phyloP scores from a whole-genome alignment of 2,329 filamentous ascomycete species.

The Zymoseptoria tritici region DNA sequence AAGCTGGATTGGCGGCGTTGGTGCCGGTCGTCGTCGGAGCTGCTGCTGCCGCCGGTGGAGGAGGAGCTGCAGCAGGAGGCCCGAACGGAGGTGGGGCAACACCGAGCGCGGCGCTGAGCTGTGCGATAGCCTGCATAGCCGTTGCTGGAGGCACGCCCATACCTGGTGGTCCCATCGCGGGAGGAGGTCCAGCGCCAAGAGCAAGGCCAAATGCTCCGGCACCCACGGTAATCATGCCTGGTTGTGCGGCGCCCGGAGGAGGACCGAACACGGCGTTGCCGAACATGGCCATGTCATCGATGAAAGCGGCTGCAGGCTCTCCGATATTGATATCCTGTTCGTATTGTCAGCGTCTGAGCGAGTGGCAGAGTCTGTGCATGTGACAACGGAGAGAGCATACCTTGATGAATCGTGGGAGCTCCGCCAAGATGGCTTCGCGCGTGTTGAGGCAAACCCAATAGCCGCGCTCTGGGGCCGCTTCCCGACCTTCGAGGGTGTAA shows the following conservation, averaged over 20 bases:
- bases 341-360: not conserved
- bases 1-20: not conserved
- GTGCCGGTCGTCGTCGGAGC: not conserved
- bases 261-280: not conserved
- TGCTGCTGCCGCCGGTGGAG: not conserved
- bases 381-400: not conserved
- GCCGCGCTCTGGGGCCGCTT: slow-evolving; percentile 2
- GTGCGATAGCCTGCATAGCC: not conserved
- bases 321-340: not conserved
- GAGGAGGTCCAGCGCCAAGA: not conserved
- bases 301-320: not conserved
- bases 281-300: not conserved
- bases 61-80: not conserved
- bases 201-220: not conserved
- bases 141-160: not conserved
- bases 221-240: not conserved
- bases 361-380: not conserved
- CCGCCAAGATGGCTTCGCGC: slow-evolving; percentile 5
- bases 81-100: not conserved
- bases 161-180: not conserved
- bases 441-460: slow-evolving; percentile 10
- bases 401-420: slow-evolving; percentile 9
- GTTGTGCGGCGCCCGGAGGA: not conserved
- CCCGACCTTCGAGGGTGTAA: slow-evolving; percentile 1
- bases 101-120: not conserved